Percentiles rank a stretch among this genome's conserved stretches.
Conservation (phyloP, 495 filamentous ascomycete genomes). For the Monascus purpureus region DNA sequence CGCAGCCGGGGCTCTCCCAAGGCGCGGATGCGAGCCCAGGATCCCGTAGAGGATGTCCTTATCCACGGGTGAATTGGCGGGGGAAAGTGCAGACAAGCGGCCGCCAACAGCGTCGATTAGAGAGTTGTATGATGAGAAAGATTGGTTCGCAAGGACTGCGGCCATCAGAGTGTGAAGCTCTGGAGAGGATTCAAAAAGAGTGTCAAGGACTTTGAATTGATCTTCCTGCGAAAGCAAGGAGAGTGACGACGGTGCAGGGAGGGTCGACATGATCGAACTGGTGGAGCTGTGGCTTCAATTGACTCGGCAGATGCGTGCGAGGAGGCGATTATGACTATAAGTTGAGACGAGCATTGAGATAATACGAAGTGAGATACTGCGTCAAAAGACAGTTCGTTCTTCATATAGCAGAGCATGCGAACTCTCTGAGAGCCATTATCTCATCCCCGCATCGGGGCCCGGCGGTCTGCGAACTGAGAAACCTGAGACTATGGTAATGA, state of each 20-base stretch:
- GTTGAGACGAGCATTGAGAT: too few species aligned
- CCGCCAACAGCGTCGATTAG: conserved; percentile 45
- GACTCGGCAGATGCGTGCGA: too few species aligned
- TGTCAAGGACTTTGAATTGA: conserved; percentile 53
- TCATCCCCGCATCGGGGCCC: too few species aligned
- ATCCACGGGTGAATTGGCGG: conserved; percentile 32
- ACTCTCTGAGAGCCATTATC: too few species aligned
- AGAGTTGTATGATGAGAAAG: conserved; percentile 46
- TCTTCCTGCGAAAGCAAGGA: conserved; percentile 40
- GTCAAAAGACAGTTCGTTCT: too few species aligned
- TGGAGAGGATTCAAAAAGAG: conserved; percentile 74
- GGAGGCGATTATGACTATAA: too few species aligned
- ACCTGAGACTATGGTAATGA: too few species aligned
- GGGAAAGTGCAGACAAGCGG: conserved; percentile 38
- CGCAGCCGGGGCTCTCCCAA: conserved; percentile 45
- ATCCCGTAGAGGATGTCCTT: conserved; percentile 50
- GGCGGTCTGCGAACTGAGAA: too few species aligned
- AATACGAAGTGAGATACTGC: too few species aligned
- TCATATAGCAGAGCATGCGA: too few species aligned
- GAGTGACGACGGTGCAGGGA: conserved; percentile 39
- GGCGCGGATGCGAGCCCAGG: conserved; percentile 72
- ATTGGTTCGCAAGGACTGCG: conserved; percentile 46
- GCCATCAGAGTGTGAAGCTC: conserved; percentile 60
- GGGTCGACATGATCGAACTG: conserved; percentile 9
- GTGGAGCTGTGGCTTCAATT: too few species aligned